These are phyloP conservation scores for Colletotrichum sp. DNA, from an alignment of 2,329 filamentous ascomycete genomes.

Conservation along the genomic window DNA sequence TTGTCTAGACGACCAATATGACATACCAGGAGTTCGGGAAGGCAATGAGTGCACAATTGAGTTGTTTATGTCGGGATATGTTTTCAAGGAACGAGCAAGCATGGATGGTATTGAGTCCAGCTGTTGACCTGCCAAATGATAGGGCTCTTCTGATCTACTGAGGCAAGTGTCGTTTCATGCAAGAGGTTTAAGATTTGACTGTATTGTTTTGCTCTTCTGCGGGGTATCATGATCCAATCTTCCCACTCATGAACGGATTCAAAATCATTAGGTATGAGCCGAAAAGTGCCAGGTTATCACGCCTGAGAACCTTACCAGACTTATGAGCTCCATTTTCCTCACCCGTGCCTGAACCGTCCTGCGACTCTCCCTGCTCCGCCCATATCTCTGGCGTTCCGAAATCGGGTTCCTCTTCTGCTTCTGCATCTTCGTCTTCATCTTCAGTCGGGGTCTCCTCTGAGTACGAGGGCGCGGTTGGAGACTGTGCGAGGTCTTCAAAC, in stretches of 20 bases:
- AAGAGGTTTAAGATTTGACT: neutral
- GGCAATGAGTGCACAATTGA: neutral
- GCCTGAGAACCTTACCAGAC: neutral
- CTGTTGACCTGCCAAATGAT: too few relatives aligned
- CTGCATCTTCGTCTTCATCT: neutral
- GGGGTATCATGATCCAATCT: neutral
- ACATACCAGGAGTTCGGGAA: neutral
- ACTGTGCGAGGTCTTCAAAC: neutral
- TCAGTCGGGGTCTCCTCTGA: neutral
- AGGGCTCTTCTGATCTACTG: too few relatives aligned
- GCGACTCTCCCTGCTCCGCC: neutral
- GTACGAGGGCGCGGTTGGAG: neutral
- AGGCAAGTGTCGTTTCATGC: too few relatives aligned
- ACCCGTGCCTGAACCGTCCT: neutral
- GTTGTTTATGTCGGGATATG: neutral
- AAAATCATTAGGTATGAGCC: neutral
- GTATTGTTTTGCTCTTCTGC: neutral
- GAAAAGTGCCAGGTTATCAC: neutral
- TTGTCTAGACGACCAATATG: neutral
- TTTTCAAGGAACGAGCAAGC: rapidly evolving
- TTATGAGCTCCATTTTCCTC: neutral
- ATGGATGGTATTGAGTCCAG: too few relatives aligned
- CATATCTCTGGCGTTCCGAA: neutral
- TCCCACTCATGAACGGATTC: neutral
- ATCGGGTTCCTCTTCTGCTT: neutral